Evolutionary conservation across 2,329 filamentous ascomycete species (phyloP), one percentile per base, ranked within the genome.

Genomic region (Zymoseptoria ardabiliae): DNA sequence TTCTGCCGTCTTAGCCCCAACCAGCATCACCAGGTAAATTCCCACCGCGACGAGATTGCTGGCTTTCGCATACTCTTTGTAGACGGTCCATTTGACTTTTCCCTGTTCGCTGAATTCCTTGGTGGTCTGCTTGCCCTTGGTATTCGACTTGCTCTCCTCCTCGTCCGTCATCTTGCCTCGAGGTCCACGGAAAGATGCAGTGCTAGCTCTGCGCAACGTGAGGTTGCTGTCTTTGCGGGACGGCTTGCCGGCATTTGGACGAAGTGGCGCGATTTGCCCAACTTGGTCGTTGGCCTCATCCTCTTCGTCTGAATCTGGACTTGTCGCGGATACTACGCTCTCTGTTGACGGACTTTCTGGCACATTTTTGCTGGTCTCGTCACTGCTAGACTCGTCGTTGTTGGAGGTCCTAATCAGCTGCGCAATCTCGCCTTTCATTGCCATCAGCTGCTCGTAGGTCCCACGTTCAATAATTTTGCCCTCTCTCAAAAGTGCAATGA

Each of bases 71-170:
- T 99, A 99, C 75, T 97, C 92, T 19, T 81, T 79, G 71, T 99
- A 99, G 25, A 99, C 93, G 65, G 86, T 83, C 92, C 94, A 97
- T 75, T 97, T 97, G 67, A 99, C 94, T 73, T 97, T 97, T 70
- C 94, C 94, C 76, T 99, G 91, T 74, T 99, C 91, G 2, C 85
- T 83, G 66, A 88, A 88, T 74, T 99, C 94, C 75, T 96, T 95
- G 58, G 81, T 82, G 21, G 20, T 65, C 74, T 97, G 92, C 71
- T 87, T 90, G 51, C 89, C 91, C 76, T 90, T 93, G 69, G 87
- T 50, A 10, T 63, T 65, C 48, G 65, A 65, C 57, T 72, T 72
- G 57, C 64, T 68, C 56, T 90, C 85, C 75, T 93, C 90, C 68
- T 97, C 91, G 67, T 97, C 93, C 0, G 81, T 83, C 30, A 93